A percentile compares a stretch with the other conserved stretches of the same genome.
Conservation (phyloP, 2,329 filamentous ascomycete species). For the Biscogniauxia sp. region DNA sequence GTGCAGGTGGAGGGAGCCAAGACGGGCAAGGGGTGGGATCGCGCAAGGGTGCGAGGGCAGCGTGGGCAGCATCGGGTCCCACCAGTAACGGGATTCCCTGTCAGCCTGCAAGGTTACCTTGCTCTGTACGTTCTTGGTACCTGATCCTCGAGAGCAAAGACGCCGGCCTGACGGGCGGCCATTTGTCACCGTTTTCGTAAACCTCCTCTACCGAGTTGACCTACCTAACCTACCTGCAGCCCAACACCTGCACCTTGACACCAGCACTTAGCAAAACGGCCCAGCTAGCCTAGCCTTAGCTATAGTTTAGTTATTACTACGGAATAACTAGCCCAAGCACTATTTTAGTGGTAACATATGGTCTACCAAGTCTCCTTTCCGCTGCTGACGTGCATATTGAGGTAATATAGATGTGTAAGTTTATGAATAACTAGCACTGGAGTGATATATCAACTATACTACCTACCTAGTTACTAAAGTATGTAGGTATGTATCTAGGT, state of each 20-base stretch:
- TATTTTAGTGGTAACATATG: no score
- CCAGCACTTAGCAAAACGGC: background rate
- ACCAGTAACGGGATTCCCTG: slow-evolving; percentile 1
- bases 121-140: background rate
- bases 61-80: background rate
- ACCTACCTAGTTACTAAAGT: no score
- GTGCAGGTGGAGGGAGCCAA: slow-evolving; percentile 2
- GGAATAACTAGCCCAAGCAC: no score
- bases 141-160: background rate
- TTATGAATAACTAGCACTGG: no score
- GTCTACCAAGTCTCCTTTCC: no score
- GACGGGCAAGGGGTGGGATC: slow-evolving; percentile 1
- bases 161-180: background rate
- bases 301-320: no score
- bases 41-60: background rate
- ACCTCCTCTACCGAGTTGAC: background rate
- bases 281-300: background rate
- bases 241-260: no score
- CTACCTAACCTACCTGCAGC: no score
- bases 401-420: no score
- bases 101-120: background rate
- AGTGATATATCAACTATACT: no score
- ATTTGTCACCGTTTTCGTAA: slow-evolving; percentile 1
- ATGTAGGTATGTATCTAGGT: no score
- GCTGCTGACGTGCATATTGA: no score